Evolutionary conservation across 495 filamentous ascomycete species (phyloP), one percentile per base, ranked within the genome.

Genomic region (Xylaria palmicola): DNA sequence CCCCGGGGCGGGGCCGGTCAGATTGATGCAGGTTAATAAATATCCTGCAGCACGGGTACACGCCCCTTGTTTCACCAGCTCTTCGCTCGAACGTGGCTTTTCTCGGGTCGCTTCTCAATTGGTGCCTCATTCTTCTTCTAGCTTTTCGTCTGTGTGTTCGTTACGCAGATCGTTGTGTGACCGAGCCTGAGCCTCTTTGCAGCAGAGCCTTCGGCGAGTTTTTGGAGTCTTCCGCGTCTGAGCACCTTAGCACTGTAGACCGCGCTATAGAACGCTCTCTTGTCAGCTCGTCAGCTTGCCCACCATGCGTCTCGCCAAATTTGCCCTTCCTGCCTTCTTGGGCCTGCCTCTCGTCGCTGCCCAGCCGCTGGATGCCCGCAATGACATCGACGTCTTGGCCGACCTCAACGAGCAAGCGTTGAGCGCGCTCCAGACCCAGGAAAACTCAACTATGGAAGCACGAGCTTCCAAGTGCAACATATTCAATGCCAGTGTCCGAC

Each of bases 261-360:
- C n/a, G 37, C 13, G 24, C 5, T 43, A 30, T 27, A 26, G 36
- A 27, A n/a, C 13, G 29, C 12, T 26, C 9, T 12, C 24, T 43
- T 30, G 8, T 37, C 37, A 54, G 51, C 37, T 56, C 37, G n/a
- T 40, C 19, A 2, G 8, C 26, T 24, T 39, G 51, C 37, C 43
- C 54, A 26, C 10, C 12, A 56, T 56, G 54, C 54, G 12, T 32
- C 6, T 56, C 40, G 20, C 29, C 17, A 40, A 45, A 24, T 6
- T 36, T 45, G 54, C 41, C 17, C 27, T 56, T n/a, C 27, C 51
- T 8, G 51, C 32, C 32, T 26, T 54, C 36, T 17, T 56, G 17
- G 54, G 54, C 27, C 26, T 56, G 24, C 54, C 54, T n/a, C 40
- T 56, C 17, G 27, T 56, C 30, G 44, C 40, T n/a, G 54, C 54